These are phyloP conservation scores for Candida nonsorbophila DNA, from an alignment of 805 yeast genomes.

Conservation along the genomic window DNA sequence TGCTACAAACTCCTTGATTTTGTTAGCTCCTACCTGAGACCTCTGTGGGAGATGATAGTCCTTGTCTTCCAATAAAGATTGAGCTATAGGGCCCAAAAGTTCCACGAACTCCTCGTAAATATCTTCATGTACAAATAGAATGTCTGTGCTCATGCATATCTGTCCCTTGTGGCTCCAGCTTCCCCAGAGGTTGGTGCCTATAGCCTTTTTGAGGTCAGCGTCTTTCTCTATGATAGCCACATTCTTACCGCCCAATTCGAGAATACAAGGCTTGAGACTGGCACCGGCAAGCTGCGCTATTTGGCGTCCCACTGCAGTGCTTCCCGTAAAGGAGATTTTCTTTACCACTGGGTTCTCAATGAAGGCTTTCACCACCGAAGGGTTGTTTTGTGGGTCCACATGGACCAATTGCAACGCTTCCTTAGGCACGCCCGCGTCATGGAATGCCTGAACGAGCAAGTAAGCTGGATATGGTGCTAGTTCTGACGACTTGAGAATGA, in stretches of 20 bases:
- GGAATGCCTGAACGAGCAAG: conserved; percentile 25
- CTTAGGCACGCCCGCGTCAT: conserved; percentile 34
- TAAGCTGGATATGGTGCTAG: conserved; percentile 28
- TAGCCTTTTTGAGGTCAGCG: conserved; percentile 27
- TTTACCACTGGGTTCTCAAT: conserved; percentile 21
- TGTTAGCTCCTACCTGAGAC: conserved; percentile 14
- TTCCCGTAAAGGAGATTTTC: conserved; percentile 44
- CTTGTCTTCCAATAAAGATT: conserved; percentile 8
- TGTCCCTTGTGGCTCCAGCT: conserved; percentile 44
- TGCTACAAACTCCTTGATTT: conserved; percentile 18
- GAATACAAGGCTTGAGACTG: conserved; percentile 33
- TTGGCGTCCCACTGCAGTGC: conserved; percentile 31
- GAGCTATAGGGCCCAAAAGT: conserved; percentile 12
- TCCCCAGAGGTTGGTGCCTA: conserved; percentile 20
- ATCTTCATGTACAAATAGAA: conserved; percentile 27
- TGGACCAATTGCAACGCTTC: conserved; percentile 31
- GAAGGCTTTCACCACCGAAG: conserved; percentile 7
- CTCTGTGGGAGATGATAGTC: conserved; percentile 25
- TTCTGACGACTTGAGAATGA: conserved; percentile 37
- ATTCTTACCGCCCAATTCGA: conserved; percentile 46
- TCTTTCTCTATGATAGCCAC: conserved; percentile 26
- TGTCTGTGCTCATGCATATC: conserved; percentile 44
- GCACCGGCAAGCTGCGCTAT: conserved; percentile 33
- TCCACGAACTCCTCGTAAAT: conserved; percentile 24
- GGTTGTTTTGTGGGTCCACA: conserved; percentile 18